A percentile compares a stretch with the other conserved stretches of the same genome.
phyloP scores from a whole-genome alignment of 192 early-diverging fungal species.

The Rhizophagus clarus region DNA sequence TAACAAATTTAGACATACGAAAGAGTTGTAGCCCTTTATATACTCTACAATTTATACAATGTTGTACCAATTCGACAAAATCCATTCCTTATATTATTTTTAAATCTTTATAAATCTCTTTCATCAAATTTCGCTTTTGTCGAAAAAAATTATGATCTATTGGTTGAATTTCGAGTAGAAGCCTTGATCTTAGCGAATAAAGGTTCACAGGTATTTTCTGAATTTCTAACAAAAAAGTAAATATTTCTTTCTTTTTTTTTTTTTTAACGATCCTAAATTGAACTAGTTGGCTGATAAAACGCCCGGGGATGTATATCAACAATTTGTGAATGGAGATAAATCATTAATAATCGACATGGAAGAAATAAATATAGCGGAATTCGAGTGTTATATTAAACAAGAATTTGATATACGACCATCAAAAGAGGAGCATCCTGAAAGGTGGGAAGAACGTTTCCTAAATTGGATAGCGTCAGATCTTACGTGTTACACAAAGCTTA shows the following conservation, averaged over 20 bases:
- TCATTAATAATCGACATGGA: background rate
- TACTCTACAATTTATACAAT: conserved; percentile 28
- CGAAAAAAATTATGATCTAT: conserved; percentile 20
- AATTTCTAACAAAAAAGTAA: background rate
- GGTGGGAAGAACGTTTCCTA: background rate
- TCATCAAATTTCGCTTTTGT: conserved; percentile 17
- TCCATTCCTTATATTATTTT: conserved; percentile 27
- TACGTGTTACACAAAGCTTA: background rate
- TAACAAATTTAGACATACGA: conserved; percentile 7
- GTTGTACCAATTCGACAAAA: conserved; percentile 28
- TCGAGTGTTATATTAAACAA: conserved; percentile 24
- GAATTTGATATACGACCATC: conserved; percentile 22
- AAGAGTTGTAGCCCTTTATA: conserved; percentile 27
- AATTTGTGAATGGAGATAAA: conserved; percentile 7
- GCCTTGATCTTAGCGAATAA: conserved; percentile 24
- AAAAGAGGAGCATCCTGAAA: conserved; percentile 1
- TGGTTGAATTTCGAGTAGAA: conserved; percentile 30
- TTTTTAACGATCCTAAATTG: background rate
- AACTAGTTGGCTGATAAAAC: conserved; percentile 27
- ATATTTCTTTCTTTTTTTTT: background rate
- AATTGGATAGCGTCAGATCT: background rate
- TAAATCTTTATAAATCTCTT: conserved; percentile 25
- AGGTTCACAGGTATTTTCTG: conserved; percentile 12
- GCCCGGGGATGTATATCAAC: conserved; percentile 1
- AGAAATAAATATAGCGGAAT: conserved; percentile 23